Percentiles rank a stretch among this genome's conserved stretches.
phyloP scores from a whole-genome alignment of 306 rosid genomes.

The Chamaecrista fasciculata region DNA sequence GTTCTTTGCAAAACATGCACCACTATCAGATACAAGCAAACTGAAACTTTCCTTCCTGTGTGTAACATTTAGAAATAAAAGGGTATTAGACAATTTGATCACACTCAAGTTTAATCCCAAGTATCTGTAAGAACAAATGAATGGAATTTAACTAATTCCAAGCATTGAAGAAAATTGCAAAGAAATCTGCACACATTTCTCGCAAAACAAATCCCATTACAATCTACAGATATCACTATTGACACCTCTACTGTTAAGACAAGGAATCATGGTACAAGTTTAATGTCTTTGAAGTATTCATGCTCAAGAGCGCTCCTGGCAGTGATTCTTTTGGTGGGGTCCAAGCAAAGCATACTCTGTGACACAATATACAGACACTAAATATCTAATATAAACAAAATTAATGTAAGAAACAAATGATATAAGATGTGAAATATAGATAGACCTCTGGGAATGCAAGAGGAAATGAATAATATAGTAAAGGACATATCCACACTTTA shows the following conservation, averaged over 20 bases:
- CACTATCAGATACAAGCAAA: background rate
- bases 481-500: background rate
- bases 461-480: background rate
- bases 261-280: conserved; percentile 67
- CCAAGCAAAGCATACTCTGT: conserved; percentile 98
- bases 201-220: background rate
- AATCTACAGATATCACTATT: background rate
- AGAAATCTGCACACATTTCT: background rate
- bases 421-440: background rate
- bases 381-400: background rate
- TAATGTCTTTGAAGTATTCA: conserved; percentile 91
- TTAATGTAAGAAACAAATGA: background rate
- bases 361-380: background rate
- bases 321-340: conserved; percentile 86
- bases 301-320: conserved; percentile 97
- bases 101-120: conserved; percentile 35
- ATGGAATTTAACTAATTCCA: conserved; percentile 15
- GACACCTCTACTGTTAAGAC: conserved; percentile 9
- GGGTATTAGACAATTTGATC: conserved; percentile 24
- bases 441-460: background rate
- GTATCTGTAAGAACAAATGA: conserved; percentile 27
- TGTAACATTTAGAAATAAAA: background rate
- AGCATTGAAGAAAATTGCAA: conserved; percentile 3
- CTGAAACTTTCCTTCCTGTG: background rate
- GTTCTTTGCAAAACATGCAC: background rate